Percentiles rank a stretch among this genome's conserved stretches.
phyloP scores from a whole-genome alignment of 2,329 filamentous ascomycete species.

The Fusarium sp. region DNA sequence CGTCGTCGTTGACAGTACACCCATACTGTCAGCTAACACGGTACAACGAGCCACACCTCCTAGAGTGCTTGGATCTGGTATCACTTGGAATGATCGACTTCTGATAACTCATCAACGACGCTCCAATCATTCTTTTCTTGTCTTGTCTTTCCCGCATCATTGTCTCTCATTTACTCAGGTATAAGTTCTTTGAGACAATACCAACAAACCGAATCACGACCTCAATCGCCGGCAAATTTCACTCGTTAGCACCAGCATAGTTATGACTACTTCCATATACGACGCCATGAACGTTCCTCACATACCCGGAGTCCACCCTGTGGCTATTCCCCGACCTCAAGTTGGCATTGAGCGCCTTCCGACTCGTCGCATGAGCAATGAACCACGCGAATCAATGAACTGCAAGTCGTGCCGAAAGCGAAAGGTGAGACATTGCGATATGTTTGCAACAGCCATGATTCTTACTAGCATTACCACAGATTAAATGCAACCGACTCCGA shows the following conservation, averaged over 20 bases:
- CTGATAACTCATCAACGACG: not conserved
- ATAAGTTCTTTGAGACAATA: not conserved
- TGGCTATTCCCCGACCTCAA: constrained; percentile 76
- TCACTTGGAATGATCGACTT: constrained; percentile 12
- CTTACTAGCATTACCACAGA: constrained; percentile 61
- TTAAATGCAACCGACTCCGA: constrained; percentile 88
- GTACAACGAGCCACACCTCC: constrained; percentile 16
- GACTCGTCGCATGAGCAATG: constrained; percentile 74
- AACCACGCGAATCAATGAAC: constrained; percentile 92
- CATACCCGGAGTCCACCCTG: constrained; percentile 57
- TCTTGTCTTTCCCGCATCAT: not conserved
- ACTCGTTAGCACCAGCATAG: constrained; percentile 22
- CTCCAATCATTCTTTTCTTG: not conserved
- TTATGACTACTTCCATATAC: constrained; percentile 54
- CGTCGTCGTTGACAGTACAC: constrained; percentile 18
- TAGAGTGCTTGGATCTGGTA: constrained; percentile 15
- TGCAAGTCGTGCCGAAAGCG: constrained; percentile 94
- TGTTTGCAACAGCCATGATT: not conserved
- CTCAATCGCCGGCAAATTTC: not conserved
- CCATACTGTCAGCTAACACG: constrained; percentile 6
- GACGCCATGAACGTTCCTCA: constrained; percentile 56
- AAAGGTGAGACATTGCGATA: constrained; percentile 69
- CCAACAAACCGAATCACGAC: not conserved
- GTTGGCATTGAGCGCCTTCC: constrained; percentile 84
- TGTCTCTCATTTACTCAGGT: not conserved